These are phyloP conservation scores for Penicillium malachiteum DNA, from an alignment of 495 filamentous ascomycete species.

Conservation along the genomic window DNA sequence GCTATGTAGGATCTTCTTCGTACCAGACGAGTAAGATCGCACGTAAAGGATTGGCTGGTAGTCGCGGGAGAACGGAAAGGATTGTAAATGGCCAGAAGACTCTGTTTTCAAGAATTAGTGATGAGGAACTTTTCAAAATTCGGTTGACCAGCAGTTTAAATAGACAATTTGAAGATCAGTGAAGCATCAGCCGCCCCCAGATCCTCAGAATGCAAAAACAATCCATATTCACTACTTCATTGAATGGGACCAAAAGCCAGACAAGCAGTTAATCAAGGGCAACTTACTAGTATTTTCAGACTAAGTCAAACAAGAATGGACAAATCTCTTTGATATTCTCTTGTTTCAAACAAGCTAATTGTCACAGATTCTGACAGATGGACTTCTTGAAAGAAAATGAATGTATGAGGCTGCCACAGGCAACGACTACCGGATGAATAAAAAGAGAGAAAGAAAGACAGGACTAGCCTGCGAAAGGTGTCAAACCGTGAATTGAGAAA, in stretches of 20 bases:
- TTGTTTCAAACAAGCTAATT: not conserved
- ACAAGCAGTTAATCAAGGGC: not conserved
- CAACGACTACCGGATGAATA: constrained; percentile 22
- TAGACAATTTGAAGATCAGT: not conserved
- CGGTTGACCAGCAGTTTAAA: not conserved
- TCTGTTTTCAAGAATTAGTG: constrained; percentile 11
- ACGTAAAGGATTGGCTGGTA: constrained; percentile 24
- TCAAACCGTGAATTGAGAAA: constrained; percentile 28
- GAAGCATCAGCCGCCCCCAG: not conserved
- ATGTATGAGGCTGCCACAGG: constrained; percentile 38
- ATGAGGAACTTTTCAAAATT: not conserved
- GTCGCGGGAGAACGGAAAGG: constrained; percentile 6
- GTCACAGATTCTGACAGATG: not conserved
- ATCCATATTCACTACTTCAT: not conserved
- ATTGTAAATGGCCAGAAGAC: not conserved
- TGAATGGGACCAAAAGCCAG: not conserved
- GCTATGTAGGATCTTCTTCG: constrained; percentile 30
- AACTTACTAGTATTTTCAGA: not conserved
- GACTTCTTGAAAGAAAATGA: constrained; percentile 18
- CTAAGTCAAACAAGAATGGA: not conserved
- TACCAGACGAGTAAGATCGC: constrained; percentile 43
- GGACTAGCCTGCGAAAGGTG: constrained; percentile 36
- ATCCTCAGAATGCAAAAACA: not conserved
- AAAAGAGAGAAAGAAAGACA: constrained; percentile 34
- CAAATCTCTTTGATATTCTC: not conserved